Conservation (phyloP, 2,329 filamentous ascomycete genomes). For the Talaromyces piceae region DNA sequence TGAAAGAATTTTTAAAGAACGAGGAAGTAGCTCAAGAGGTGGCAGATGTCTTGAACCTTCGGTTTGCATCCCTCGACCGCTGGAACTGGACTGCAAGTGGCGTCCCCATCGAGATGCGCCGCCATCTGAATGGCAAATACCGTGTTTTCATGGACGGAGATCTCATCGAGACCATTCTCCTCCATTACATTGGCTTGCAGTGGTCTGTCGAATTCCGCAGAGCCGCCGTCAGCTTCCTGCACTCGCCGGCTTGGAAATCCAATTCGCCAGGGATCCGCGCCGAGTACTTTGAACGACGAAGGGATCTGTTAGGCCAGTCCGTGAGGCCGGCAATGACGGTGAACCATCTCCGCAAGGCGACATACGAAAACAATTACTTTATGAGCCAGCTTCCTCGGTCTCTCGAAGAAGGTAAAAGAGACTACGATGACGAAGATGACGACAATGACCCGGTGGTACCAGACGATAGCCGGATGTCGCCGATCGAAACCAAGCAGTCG, state of each 20-base stretch:
- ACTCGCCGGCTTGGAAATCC: constrained; percentile 36
- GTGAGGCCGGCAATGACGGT: constrained; percentile 7
- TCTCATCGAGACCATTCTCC: constrained; percentile 47
- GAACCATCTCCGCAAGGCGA: constrained; percentile 26
- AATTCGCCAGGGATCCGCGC: constrained; percentile 26
- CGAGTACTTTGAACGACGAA: constrained; percentile 35
- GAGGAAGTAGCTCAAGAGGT: constrained; percentile 46
- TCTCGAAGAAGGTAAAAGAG: constrained; percentile 29
- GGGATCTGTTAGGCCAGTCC: constrained; percentile 36
- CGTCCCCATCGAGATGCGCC: constrained; percentile 44
- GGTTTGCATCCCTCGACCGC: constrained; percentile 42
- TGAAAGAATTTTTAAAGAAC: constrained; percentile 46
- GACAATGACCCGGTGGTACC: constrained; percentile 15
- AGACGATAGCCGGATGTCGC: constrained; percentile 31
- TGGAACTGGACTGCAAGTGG: constrained; percentile 46
- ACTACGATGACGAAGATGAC: constrained; percentile 33
- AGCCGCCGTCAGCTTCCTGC: constrained; percentile 31
- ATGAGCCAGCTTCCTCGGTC: constrained; percentile 47
- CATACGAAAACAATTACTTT: constrained; percentile 45
- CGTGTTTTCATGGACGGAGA: constrained; percentile 55
- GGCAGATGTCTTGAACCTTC: constrained; percentile 51
- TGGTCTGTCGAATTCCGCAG: constrained; percentile 44
- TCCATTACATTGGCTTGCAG: constrained; percentile 48
- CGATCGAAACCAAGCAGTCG: constrained; percentile 47
- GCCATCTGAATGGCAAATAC: constrained; percentile 52